Evolutionary conservation across 306 rosid genomes (phyloP), one percentile per base, ranked within the genome.

Genomic region (Sophora flavescens): DNA sequence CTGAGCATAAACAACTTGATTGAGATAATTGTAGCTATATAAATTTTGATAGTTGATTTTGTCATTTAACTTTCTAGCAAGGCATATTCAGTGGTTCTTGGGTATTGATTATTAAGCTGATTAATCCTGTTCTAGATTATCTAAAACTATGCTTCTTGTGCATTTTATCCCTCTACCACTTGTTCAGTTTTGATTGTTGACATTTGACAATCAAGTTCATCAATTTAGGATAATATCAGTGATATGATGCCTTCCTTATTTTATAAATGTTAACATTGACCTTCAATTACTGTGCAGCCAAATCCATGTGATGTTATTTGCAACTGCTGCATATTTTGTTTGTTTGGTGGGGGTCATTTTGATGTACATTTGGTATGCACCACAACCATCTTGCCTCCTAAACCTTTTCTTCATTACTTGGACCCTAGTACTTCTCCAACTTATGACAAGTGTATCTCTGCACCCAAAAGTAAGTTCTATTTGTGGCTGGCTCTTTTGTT

Each of bases 311-410:
- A 91, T 87, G 88, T 47, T 91, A 68, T 80, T 96, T 61, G 93
- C 98, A 78, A 83, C 91, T 5, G 6, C 68, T 39, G 86, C 96
- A 58, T 89, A 96, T 85, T 88, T 91, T 38, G 77, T 96, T 26
- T 88, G 97, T 80, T 48, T 96, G 78, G 87, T 78, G 62, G 99
- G 99, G 79, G 84, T 91, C 78, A 85, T 89, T 44, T 75, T 89
- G 85, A 91, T 96, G 99, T 96, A 80, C 89, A 83, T 96, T 75
- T 92, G 98, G 99, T 92, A 96, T 85, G 91, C 91, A 5, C 97
- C 98, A 16, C 81, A 80, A 62, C 90, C 97, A 65, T 81, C 97
- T 77, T 96, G 99, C 82, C 89, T 96, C 76, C 91, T 92, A 75
- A 96, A 96, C 83, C 89, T 96, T 42, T 96, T 92, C 88, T 96